phyloP scores from a whole-genome alignment of 139 green algal genomes.

The Auxenochlorella pyrenoidosa region DNA sequence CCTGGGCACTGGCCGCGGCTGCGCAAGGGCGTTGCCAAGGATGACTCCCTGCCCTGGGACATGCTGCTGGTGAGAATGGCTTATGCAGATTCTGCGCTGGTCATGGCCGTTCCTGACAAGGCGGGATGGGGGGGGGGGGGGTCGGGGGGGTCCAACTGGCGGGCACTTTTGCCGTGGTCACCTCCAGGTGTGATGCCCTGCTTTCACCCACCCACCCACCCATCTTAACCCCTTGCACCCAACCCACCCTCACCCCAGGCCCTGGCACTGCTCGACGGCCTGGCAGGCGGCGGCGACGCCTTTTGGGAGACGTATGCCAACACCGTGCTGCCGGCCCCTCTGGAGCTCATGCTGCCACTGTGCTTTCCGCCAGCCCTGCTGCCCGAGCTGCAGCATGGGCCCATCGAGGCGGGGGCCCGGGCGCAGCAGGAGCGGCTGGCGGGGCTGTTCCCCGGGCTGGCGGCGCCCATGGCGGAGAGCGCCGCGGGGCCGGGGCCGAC shows the following conservation, averaged over 20 bases:
- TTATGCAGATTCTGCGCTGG: too few relatives aligned
- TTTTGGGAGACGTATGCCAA: conserved; percentile 60
- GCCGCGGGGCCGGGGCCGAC: conserved; percentile 13
- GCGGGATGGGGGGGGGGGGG: too few relatives aligned
- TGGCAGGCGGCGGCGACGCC: conserved; percentile 54
- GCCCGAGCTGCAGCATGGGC: conserved; percentile 63
- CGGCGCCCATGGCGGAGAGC: conserved; percentile 32
- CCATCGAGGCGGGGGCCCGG: conserved; percentile 50
- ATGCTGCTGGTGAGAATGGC: conserved; percentile 45
- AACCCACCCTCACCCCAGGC: conserved; percentile 16
- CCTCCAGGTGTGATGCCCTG: too few relatives aligned
- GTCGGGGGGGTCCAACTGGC: too few relatives aligned
- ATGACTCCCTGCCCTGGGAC: conserved; percentile 67
- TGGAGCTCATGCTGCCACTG: conserved; percentile 64
- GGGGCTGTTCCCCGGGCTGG: conserved; percentile 56
- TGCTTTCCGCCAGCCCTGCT: conserved; percentile 57
- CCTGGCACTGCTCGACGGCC: conserved; percentile 67
- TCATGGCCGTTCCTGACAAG: too few relatives aligned
- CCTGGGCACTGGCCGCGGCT: conserved; percentile 34
- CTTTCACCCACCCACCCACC: too few relatives aligned
- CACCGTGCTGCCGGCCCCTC: conserved; percentile 60
- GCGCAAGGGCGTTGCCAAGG: conserved; percentile 28
- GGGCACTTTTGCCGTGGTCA: too few relatives aligned
- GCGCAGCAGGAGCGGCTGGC: conserved; percentile 60
- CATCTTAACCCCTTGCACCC: too few relatives aligned